phyloP scores from a whole-genome alignment of 371 early-diverging fungal genomes.

The Dichotomocladium elegans region DNA sequence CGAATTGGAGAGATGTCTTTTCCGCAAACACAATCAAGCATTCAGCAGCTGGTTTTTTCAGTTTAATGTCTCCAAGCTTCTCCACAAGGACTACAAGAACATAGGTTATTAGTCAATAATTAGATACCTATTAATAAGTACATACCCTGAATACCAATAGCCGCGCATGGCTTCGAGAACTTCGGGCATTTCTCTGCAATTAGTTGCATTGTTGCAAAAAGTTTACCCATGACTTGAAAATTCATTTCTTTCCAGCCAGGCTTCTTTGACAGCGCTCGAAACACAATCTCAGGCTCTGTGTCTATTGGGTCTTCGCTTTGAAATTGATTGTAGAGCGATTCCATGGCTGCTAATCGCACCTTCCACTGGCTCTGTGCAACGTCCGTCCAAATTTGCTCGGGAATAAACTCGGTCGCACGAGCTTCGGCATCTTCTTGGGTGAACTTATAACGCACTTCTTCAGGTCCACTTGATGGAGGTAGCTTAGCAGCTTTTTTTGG shows the following conservation, averaged over 20 bases:
- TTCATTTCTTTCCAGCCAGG: constrained; percentile 96
- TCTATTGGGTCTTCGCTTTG: constrained; percentile 36
- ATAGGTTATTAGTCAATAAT: background rate
- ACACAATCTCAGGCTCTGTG: constrained; percentile 81
- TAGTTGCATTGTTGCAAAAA: constrained; percentile 65
- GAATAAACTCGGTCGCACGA: constrained; percentile 58
- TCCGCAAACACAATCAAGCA: constrained; percentile 76
- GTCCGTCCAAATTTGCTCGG: constrained; percentile 55
- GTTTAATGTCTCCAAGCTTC: constrained; percentile 91
- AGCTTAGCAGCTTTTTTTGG: constrained; percentile 50
- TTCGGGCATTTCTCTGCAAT: constrained; percentile 58
- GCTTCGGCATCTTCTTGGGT: constrained; percentile 66
- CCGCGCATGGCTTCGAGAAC: constrained; percentile 74
- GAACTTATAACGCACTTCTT: constrained; percentile 65
- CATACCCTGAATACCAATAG: constrained; percentile 65
- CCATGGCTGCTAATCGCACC: constrained; percentile 81
- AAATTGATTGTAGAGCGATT: constrained; percentile 63
- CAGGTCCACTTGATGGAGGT: constrained; percentile 49
- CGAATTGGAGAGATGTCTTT: constrained; percentile 72
- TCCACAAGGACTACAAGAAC: constrained; percentile 63
- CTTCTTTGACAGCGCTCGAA: constrained; percentile 72
- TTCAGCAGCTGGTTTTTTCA: constrained; percentile 80
- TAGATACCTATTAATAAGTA: background rate
- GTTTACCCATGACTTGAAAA: constrained; percentile 78
- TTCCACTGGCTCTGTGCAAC: constrained; percentile 84